Evolutionary conservation across 2,329 filamentous ascomycete genomes (phyloP).

Genomic region (Cryphonectria carpinicola): DNA sequence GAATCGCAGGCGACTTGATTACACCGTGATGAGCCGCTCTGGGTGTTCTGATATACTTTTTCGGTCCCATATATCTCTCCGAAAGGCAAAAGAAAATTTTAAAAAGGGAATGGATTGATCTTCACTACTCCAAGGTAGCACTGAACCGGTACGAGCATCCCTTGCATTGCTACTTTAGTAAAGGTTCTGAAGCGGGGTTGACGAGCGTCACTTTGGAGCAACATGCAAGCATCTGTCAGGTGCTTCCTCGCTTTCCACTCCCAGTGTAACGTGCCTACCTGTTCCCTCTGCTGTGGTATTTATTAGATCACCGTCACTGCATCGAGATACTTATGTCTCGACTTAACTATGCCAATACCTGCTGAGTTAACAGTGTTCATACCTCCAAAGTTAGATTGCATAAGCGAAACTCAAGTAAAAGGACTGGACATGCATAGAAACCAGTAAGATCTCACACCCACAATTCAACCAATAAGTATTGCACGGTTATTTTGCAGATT

Average conservation of each 20-base stretch:
- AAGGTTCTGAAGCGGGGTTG: background rate
- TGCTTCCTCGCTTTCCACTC: background rate
- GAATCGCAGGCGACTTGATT: background rate
- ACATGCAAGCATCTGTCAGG: background rate
- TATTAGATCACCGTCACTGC: too few species aligned
- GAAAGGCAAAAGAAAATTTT: too few species aligned
- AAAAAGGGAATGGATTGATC: background rate
- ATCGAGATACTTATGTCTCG: too few species aligned
- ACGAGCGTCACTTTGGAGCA: background rate
- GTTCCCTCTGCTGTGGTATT: background rate
- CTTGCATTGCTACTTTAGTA: background rate
- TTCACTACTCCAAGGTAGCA: background rate
- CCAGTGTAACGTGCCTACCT: background rate
- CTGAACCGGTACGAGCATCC: background rate
- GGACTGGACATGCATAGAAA: too few species aligned
- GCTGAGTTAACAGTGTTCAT: too few species aligned
- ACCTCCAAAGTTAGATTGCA: too few species aligned
- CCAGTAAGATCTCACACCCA: too few species aligned
- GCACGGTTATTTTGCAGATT: background rate
- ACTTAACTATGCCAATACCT: background rate
- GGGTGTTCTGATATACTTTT: background rate
- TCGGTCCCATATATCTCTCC: background rate
- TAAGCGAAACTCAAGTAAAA: too few species aligned
- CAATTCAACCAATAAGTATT: too few species aligned
- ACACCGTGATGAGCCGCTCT: background rate